Base-by-base conservation (phyloP, 352 stramenopile genomes). In the Phytophthora sp. region DNA sequence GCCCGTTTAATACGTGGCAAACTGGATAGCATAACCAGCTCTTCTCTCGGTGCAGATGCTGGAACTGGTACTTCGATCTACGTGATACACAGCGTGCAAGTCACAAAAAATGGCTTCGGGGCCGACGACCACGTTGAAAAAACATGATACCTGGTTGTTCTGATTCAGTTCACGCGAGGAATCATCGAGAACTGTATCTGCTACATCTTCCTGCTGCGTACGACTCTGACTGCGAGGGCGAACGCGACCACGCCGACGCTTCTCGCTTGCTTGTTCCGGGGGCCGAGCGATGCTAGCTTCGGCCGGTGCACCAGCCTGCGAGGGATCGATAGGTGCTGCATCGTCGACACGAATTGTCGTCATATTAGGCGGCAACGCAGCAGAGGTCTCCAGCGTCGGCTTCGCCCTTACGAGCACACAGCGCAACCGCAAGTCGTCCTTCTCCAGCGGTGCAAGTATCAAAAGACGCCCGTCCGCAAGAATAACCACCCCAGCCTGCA, bases 331-430 rank as follows among this genome's bases (percentile, higher is more conserved):
- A 73, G 9, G 45, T 47, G 20, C 58, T 73, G 20, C 54, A 67
- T 69, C 56, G 52, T 73, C 68, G 76, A 38, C 68, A 33, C 15
- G 72, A 54, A 44, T 77, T 33, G 41, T 77, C 51, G 30, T 69
- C 45, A 46, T 71, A 69, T 47, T 72, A 57, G 39, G 67, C 46
- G 44, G 56, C 18, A 53, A 31, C 24, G 55, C 20, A 59, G 45
- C 24, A 54, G 69, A 63, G 7, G 26, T 38, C 26, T 62, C 62
- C n/a, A 18, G 5, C 16, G 24, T 62, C 5, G 63, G 26, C 38
- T 69, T 77, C 2, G 81, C 67, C 47, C 85, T 86, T 21, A 90
- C 61, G 44, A 84, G 71, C 21, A 90, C 57, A 47, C 82, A 91
- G 15, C 79, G 76, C 9, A 93, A 58, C 41, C 63, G 69, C 20